Evolutionary conservation across 441 rosid genomes (phyloP).

Genomic region (Erodium moschatum): DNA sequence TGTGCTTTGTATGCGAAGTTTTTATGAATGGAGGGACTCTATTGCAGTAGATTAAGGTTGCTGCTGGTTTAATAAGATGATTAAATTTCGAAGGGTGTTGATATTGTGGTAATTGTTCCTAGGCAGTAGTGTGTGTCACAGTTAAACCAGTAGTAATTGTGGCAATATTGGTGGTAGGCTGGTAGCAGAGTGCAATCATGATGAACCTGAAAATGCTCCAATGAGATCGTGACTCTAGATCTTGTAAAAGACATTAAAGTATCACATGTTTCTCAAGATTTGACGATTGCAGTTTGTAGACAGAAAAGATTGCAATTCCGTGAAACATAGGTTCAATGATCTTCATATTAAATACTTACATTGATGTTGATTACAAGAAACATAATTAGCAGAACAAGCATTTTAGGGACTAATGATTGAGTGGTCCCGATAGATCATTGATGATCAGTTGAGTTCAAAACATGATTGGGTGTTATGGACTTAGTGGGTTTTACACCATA

Average conservation of each 20-base stretch:
- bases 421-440: neutral
- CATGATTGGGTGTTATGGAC: neutral
- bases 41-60: neutral
- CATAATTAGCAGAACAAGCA: neutral
- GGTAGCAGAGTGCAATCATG: neutral
- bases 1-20: neutral
- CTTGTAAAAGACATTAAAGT: neutral
- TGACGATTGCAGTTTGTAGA: neutral
- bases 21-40: neutral
- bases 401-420: neutral
- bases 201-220: neutral
- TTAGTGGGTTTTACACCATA: neutral
- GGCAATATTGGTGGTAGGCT: neutral
- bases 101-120: neutral
- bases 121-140: neutral
- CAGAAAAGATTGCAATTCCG: neutral
- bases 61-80: neutral
- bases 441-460: neutral
- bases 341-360: neutral
- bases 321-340: neutral
- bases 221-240: neutral
- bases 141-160: neutral
- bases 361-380: neutral
- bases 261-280: neutral
- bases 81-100: neutral